Conservation (phyloP, 2,329 filamentous ascomycete genomes). For the Venturiaceae sp. region DNA sequence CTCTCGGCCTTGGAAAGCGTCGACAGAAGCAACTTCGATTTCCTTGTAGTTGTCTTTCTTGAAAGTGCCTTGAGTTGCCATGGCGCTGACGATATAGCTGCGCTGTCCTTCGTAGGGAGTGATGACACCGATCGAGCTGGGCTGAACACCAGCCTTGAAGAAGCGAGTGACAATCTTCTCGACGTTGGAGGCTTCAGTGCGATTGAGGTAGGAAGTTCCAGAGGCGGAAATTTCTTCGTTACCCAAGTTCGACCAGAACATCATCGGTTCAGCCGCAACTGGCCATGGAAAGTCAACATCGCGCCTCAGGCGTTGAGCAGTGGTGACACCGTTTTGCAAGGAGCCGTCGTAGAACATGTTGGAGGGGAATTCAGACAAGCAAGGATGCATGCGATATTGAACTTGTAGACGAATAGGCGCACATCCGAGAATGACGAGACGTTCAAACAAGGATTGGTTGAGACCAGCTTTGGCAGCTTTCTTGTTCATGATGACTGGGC, state of each 20-base stretch:
- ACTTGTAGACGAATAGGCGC: slow-evolving; percentile 89
- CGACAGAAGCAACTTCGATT: slow-evolving; percentile 94
- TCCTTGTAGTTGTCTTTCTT: slow-evolving; percentile 99
- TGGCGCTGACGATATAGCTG: slow-evolving; percentile 97
- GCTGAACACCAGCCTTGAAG: slow-evolving; percentile 97
- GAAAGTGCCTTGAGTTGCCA: slow-evolving; percentile 95
- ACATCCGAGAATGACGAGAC: slow-evolving; percentile 82
- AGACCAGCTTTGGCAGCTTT: slow-evolving; percentile 96
- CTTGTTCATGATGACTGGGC: slow-evolving; percentile 99
- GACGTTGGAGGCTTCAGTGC: slow-evolving; percentile 92
- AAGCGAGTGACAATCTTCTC: slow-evolving; percentile 98
- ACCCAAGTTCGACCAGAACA: slow-evolving; percentile 99
- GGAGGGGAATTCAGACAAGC: slow-evolving; percentile 91
- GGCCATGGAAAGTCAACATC: slow-evolving; percentile 99
- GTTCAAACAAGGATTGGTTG: slow-evolving; percentile 97
- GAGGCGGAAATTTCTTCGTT: slow-evolving; percentile 98
- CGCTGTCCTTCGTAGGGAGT: slow-evolving; percentile 97
- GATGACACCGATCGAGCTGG: slow-evolving; percentile 89
- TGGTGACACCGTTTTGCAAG: slow-evolving; percentile 91
- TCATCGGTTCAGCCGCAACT: slow-evolving; percentile 89
- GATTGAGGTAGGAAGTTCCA: slow-evolving; percentile 95
- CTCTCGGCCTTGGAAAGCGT: slow-evolving; percentile 97
- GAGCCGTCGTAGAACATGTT: slow-evolving; percentile 99
- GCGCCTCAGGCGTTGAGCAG: slow-evolving; percentile 74
- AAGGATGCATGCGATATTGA: slow-evolving; percentile 98